These are phyloP conservation scores for Backusella sp. DNA, from an alignment of 192 early-diverging fungal species.

Conservation along the genomic window DNA sequence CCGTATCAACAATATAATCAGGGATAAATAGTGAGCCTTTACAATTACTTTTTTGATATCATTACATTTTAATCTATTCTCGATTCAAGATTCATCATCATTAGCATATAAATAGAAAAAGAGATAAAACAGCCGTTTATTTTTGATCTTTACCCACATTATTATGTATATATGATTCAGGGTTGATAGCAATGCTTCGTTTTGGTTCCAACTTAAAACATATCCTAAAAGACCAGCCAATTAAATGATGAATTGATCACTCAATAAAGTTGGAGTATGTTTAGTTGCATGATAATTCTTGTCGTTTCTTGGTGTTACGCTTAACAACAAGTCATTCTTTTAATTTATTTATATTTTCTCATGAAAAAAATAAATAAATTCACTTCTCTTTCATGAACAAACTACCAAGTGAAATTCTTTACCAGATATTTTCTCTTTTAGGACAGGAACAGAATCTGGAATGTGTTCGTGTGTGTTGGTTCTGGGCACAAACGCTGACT, in stretches of 20 bases:
- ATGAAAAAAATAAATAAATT: background rate
- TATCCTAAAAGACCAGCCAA: background rate
- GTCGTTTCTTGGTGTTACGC: background rate
- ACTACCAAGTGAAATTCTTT: background rate
- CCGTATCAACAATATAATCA: too few species aligned
- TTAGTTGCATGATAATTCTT: background rate
- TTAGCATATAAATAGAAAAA: background rate
- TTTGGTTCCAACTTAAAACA: background rate
- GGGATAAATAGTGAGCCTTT: too few species aligned
- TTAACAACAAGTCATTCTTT: slow-evolving; percentile 1
- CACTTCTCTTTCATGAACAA: background rate
- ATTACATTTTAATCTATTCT: too few species aligned
- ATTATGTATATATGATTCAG: too few species aligned
- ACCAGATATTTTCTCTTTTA: background rate
- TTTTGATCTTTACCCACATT: background rate
- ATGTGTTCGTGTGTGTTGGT: background rate
- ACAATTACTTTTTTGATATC: background rate
- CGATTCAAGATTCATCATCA: too few species aligned
- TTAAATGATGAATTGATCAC: background rate
- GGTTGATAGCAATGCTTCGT: background rate
- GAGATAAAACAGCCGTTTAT: background rate
- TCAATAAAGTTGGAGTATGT: background rate
- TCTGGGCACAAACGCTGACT: background rate
- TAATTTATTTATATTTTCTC: background rate
- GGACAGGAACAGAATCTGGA: background rate